Base-by-base conservation (phyloP, 306 rosid genomes). In the Gleditsia sinensis region DNA sequence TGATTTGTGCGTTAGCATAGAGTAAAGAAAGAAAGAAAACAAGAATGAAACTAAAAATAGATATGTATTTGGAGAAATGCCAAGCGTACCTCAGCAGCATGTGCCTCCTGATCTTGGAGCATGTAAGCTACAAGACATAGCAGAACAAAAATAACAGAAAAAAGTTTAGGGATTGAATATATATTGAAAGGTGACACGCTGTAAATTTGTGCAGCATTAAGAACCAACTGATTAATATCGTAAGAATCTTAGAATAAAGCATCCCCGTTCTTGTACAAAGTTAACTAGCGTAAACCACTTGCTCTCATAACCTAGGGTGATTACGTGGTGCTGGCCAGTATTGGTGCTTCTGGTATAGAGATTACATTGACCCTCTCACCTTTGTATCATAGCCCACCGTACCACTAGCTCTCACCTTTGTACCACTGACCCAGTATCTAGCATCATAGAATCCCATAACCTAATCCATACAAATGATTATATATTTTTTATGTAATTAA, bases 61-160 rank as follows among this genome's bases (percentile, higher is more conserved):
- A 76, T 17, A 71, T 16, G 37, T 25, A 20, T 67, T 50, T 7
- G 36, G 49, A 74, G 16, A 49, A 46, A 32, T 30, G 25, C 39
- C 12, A 72, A 10, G 71, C 34, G 36, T 82, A 94, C 99, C 97
- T 94, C 96, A 36, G 96, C 92, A 58, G 99, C 99, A 67, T 90
- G 90, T 78, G 88, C 97, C 74, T 94, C 99, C 82, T 88, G 99
- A 86, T 90, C 96, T 80, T 87, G 82, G 69, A 90, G 86, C 91
- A 88, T 67, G 93, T 78, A 94, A 78, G 88, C 99, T 94, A 51
- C 84, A 69, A 78, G 39, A 64, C 33, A 54, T 45, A 54, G 59
- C 66, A 58, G 45, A 82, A 81, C 30, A 34, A 71, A 59, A 59
- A 63, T 32, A 7, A 19, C 20, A 25, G 28, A 45, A 54, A 49